Conservation (phyloP, 139 green algal species). For the Nannochloris sp. region DNA sequence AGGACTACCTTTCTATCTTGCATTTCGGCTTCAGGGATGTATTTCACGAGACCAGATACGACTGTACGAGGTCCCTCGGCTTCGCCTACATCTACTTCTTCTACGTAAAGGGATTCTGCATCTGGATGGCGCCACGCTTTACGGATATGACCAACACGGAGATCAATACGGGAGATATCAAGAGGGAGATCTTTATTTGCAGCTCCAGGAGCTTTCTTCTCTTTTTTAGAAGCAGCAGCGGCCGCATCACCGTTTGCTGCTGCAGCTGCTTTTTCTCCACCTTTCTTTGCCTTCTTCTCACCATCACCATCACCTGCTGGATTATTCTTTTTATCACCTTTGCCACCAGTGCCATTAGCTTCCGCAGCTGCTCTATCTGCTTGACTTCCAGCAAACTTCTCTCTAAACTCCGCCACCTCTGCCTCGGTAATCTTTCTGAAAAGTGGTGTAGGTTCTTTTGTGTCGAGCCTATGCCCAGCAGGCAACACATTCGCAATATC, state of each 20-base stretch:
- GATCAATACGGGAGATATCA: slow-evolving; percentile 60
- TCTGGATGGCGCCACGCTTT: slow-evolving; percentile 64
- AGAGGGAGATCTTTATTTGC: slow-evolving; percentile 6
- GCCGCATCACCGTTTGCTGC: not conserved
- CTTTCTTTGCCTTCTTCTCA: slow-evolving; percentile 39
- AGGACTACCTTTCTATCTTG: slow-evolving; percentile 60
- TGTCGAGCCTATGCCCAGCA: slow-evolving; percentile 58
- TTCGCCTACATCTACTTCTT: slow-evolving; percentile 84
- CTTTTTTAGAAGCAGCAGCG: slow-evolving; percentile 22
- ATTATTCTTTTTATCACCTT: not conserved
- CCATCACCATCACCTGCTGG: not conserved
- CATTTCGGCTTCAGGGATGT: slow-evolving; percentile 73
- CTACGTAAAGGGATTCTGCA: slow-evolving; percentile 74
- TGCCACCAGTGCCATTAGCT: not conserved
- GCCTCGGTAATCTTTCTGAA: slow-evolving; percentile 50
- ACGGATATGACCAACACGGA: slow-evolving; percentile 67
- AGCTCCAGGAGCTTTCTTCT: not conserved
- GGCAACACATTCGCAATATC: slow-evolving; percentile 50
- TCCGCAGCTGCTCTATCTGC: slow-evolving; percentile 2
- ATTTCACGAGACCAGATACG: slow-evolving; percentile 85
- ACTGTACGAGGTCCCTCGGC: slow-evolving; percentile 41
- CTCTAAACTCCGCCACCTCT: slow-evolving; percentile 27
- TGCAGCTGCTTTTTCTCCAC: slow-evolving; percentile 3
- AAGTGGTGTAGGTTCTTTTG: slow-evolving; percentile 36
- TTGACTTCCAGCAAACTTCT: slow-evolving; percentile 31